Evolutionary conservation across 306 rosid species (phyloP).

Genomic region (Medicago arabica): DNA sequence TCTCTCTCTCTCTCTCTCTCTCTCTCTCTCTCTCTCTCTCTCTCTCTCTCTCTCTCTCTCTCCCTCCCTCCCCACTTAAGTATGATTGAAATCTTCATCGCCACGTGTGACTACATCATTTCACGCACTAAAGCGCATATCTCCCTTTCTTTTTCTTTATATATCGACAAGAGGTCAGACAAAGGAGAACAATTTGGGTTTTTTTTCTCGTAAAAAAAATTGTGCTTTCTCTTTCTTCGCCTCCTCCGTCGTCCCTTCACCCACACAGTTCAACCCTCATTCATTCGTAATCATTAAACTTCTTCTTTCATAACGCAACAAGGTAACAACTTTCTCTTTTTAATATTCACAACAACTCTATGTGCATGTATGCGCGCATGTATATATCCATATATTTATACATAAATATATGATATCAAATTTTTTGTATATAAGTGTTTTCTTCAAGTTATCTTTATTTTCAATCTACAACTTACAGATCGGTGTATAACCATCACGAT

Average conservation of each 20-base stretch:
- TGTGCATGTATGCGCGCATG: constrained; percentile 19
- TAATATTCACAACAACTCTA: neutral
- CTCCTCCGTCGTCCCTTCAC: constrained; percentile 34
- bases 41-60: neutral
- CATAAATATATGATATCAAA: too few relatives aligned
- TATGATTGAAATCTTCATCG: constrained; percentile 48
- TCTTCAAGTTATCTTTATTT: constrained; percentile 62
- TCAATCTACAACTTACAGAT: constrained; percentile 57
- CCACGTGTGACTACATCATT: constrained; percentile 42
- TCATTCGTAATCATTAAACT: constrained; percentile 69
- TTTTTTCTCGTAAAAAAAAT: constrained; percentile 16
- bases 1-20: neutral
- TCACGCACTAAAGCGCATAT: constrained; percentile 49
- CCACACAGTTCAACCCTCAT: neutral
- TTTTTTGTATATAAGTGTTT: constrained; percentile 1
- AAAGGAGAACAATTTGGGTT: constrained; percentile 54
- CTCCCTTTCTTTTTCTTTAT: constrained; percentile 27
- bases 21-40: neutral
- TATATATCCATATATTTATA: neutral
- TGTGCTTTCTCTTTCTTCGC: neutral
- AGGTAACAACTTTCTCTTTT: constrained; percentile 46
- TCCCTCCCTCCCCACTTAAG: neutral
- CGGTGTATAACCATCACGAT: constrained; percentile 58
- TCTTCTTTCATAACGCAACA: constrained; percentile 59
- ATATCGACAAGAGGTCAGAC: constrained; percentile 36